Evolutionary conservation across 2,329 filamentous ascomycete genomes (phyloP).

Genomic region (Colletotrichum destructivum): DNA sequence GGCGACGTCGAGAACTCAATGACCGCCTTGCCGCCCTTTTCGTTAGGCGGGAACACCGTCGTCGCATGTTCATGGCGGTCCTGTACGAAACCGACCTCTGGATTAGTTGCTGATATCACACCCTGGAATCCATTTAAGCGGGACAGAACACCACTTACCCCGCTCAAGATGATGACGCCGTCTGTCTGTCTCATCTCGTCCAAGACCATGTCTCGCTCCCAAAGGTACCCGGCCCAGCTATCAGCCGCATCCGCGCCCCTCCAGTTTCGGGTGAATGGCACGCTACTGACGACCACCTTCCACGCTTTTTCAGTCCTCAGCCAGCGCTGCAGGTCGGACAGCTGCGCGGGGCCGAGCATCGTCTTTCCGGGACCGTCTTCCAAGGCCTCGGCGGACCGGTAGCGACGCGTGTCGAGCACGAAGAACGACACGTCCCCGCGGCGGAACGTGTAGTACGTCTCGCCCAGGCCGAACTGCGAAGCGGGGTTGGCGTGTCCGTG

Average conservation of each 20-base stretch:
- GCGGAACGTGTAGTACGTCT: constrained; percentile 76
- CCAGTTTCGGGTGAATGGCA: constrained; percentile 82
- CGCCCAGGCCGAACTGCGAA: constrained; percentile 53
- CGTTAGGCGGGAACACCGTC: constrained; percentile 58
- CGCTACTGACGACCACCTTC: constrained; percentile 77
- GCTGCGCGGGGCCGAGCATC: constrained; percentile 74
- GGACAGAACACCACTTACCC: constrained; percentile 53
- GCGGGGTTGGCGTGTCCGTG: constrained; percentile 77
- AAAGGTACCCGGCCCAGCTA: constrained; percentile 78
- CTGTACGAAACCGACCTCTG: constrained; percentile 17
- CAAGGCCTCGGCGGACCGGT: constrained; percentile 59
- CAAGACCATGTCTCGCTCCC: constrained; percentile 73
- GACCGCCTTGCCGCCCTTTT: constrained; percentile 59
- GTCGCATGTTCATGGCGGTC: constrained; percentile 79
- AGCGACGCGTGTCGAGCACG: constrained; percentile 76
- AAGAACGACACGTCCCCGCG: constrained; percentile 77
- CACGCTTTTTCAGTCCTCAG: constrained; percentile 60
- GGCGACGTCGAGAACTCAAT: constrained; percentile 78
- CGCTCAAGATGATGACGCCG: constrained; percentile 75
- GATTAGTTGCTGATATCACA: not conserved
- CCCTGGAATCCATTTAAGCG: not conserved
- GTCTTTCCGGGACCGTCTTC: constrained; percentile 59
- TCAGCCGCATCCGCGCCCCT: constrained; percentile 68
- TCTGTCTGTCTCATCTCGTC: constrained; percentile 77
- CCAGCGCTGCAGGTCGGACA: constrained; percentile 72